These are phyloP conservation scores for Chlamydomonas sphaeroides DNA, from an alignment of 139 green algal genomes.

Conservation along the genomic window DNA sequence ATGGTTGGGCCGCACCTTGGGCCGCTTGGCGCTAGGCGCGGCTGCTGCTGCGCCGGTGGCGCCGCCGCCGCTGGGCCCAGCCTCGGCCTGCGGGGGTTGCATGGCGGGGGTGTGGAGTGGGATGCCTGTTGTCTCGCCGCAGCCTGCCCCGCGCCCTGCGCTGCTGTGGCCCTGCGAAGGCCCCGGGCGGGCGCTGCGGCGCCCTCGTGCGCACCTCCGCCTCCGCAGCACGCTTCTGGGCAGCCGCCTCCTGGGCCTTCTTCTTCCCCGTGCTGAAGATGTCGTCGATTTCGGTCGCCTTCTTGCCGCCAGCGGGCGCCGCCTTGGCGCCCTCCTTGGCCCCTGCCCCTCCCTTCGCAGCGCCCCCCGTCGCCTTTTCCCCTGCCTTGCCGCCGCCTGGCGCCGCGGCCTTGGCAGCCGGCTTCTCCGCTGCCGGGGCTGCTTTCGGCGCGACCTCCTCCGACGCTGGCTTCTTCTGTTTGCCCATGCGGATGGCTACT, in stretches of 20 bases:
- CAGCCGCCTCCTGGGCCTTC: conserved; percentile 14
- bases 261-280: conserved; percentile 61
- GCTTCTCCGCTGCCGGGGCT: not conserved
- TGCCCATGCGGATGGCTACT: not conserved
- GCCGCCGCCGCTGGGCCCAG: too few relatives aligned
- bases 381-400: not conserved
- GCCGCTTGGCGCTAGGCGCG: not conserved
- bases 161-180: too few relatives aligned
- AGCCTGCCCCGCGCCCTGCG: too few relatives aligned
- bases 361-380: not conserved
- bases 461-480: not conserved
- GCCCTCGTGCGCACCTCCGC: too few relatives aligned
- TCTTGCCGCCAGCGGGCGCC: not conserved
- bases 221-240: conserved; percentile 10
- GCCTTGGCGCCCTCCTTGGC: not conserved
- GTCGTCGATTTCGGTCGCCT: conserved; percentile 67
- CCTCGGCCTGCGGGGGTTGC: too few relatives aligned
- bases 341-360: not conserved
- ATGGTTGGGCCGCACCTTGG: too few relatives aligned
- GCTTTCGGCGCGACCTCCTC: not conserved
- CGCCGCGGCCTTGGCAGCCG: too few relatives aligned
- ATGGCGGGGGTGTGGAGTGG: too few relatives aligned
- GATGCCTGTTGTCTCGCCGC: too few relatives aligned
- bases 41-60: not conserved
- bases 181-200: too few relatives aligned